Evolutionary conservation across 2,329 filamentous ascomycete species (phyloP), one percentile per base, ranked within the genome.

Genomic region (Huntiella abstrusa): DNA sequence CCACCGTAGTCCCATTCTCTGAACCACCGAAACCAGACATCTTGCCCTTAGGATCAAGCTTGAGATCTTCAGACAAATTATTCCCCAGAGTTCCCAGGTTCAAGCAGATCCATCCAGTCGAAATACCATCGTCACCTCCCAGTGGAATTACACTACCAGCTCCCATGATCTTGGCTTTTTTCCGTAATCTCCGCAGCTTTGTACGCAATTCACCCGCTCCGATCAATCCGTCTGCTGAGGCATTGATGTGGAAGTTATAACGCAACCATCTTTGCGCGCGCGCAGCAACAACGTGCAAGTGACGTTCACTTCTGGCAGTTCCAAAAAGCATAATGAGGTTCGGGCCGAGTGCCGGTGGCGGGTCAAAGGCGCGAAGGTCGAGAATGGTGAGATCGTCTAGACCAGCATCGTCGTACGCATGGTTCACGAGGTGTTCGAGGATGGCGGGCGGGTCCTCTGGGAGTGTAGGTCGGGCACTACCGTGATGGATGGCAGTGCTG

Each of bases 61-160:
- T 60, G 8, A 62, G 58, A 11, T 62, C 57, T 51, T 73, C 68
- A 6, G 58, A 56, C 12, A 58, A 55, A n/a, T 69, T 65, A 16
- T 72, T 70, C 38, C 80, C 73, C 1, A 85, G 69, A 12, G 73
- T 73, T 4, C 83, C 84, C 7, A 91, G 72, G 58, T 94, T 92
- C 51, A 96, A 83, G 61, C 91, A 98, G 15, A 98, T 81, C 91
- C 91, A 98, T 7, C 86, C 87, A 1, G 88, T 95, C 10, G 81
- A 79, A 45, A 94, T 83, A 2, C 87, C 88, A 56, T 95, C 84
- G 54, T 94, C 87, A 1, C 71, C 65, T 41, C 71, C 71, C 8
- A 74, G 73, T 4, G 74, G 67, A 41, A 72, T 69, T n/a, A 77
- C 75, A 0, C 75, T 73, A 2, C 77, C 76, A 49, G 73, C 81